phyloP scores from a whole-genome alignment of 2,329 filamentous ascomycete genomes.

The Microdochium nivale region DNA sequence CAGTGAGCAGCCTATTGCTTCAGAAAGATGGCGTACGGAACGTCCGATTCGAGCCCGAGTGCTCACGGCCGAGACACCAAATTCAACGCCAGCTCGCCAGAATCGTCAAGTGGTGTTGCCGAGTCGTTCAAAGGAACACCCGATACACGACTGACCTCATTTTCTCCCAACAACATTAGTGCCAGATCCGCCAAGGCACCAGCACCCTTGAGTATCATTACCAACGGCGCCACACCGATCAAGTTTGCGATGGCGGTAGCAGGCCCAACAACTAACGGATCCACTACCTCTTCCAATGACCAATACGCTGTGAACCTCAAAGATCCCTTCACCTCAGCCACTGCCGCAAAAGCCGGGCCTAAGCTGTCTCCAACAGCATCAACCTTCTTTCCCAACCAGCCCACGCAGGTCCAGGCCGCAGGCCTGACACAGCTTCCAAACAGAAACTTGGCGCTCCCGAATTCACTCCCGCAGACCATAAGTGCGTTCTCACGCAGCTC shows the following conservation, averaged over 20 bases:
- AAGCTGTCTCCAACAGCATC: slow-evolving; percentile 58
- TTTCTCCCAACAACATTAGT: slow-evolving; percentile 51
- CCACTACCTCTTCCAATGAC: slow-evolving; percentile 13
- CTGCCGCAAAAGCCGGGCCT: slow-evolving; percentile 22
- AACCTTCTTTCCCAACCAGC: slow-evolving; percentile 45
- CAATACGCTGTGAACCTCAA: slow-evolving; percentile 12
- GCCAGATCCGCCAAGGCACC: slow-evolving; percentile 31
- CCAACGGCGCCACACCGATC: slow-evolving; percentile 17
- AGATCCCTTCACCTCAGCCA: slow-evolving; percentile 45
- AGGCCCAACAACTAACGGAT: neutral
- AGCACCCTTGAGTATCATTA: slow-evolving; percentile 19
- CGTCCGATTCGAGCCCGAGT: slow-evolving; percentile 21
- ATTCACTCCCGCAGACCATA: neutral
- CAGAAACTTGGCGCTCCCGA: neutral
- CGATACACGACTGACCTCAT: slow-evolving; percentile 53
- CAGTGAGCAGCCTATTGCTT: neutral
- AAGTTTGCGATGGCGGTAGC: slow-evolving; percentile 10
- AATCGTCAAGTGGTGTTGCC: slow-evolving; percentile 39
- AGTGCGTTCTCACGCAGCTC: neutral
- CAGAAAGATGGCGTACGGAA: slow-evolving; percentile 5
- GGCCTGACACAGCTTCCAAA: neutral
- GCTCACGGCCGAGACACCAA: slow-evolving; percentile 29
- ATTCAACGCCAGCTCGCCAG: slow-evolving; percentile 39
- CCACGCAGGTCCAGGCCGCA: slow-evolving; percentile 9
- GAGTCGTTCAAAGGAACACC: slow-evolving; percentile 56